These are phyloP conservation scores for Chlamydomonas sp. DNA, from an alignment of 139 green algal species.

Conservation along the genomic window DNA sequence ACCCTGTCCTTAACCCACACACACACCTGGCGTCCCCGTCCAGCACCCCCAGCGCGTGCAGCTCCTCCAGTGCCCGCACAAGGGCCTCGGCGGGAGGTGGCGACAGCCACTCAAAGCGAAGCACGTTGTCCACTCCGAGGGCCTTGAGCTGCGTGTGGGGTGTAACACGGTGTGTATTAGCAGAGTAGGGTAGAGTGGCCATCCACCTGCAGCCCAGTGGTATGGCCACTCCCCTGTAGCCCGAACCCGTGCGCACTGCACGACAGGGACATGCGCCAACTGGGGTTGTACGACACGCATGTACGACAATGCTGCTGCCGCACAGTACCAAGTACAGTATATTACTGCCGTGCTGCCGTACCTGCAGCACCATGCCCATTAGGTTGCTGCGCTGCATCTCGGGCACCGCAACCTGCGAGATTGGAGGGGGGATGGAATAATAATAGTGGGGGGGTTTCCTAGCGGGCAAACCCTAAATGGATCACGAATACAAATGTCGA, in stretches of 20 bases:
- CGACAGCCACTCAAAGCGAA: slow-evolving; percentile 93
- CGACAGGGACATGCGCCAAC: no score
- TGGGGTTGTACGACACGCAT: no score
- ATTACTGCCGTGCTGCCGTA: not conserved
- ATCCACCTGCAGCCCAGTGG: not conserved
- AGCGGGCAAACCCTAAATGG: no score
- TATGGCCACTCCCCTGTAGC: no score
- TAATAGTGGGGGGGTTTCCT: no score
- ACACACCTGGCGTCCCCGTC: slow-evolving; percentile 78
- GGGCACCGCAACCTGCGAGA: slow-evolving; percentile 60
- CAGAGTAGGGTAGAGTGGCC: not conserved
- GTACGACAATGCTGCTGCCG: no score
- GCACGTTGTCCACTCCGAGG: slow-evolving; percentile 91
- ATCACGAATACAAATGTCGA: no score
- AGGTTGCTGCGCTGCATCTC: slow-evolving; percentile 86
- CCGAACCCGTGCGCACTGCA: no score
- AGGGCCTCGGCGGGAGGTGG: slow-evolving; percentile 86
- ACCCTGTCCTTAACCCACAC: not conserved
- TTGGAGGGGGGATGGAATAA: no score
- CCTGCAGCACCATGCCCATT: slow-evolving; percentile 74
- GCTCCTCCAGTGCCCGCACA: slow-evolving; percentile 85
- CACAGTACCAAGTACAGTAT: no score
- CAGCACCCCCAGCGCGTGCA: slow-evolving; percentile 91
- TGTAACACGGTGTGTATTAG: not conserved
- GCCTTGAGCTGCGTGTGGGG: slow-evolving; percentile 64